Percentiles rank a stretch among this genome's conserved stretches.
Conservation (phyloP, 345 rosid species). For the Isatis tinctoria region DNA sequence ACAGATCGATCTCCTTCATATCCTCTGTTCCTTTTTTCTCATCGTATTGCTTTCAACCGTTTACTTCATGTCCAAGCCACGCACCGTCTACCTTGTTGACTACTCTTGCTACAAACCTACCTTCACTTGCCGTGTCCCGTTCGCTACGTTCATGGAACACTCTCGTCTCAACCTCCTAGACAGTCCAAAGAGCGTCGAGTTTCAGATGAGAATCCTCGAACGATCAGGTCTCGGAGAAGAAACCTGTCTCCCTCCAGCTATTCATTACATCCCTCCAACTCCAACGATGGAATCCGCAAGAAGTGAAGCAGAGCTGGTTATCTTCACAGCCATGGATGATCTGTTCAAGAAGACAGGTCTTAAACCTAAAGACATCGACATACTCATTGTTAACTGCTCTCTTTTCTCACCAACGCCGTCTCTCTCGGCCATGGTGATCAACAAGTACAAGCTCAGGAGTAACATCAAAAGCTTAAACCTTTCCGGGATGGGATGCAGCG, state of each 20-base stretch:
- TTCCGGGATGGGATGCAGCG: constrained; percentile 87
- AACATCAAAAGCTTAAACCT: constrained; percentile 74
- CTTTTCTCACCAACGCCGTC: constrained; percentile 76
- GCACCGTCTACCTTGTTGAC: constrained; percentile 54
- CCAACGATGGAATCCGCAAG: constrained; percentile 64
- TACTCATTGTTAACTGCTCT: constrained; percentile 69
- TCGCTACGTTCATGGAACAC: constrained; percentile 70
- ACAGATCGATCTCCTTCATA: constrained; percentile 41
- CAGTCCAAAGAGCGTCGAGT: constrained; percentile 55
- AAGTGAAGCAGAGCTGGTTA: constrained; percentile 57
- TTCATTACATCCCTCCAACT: constrained; percentile 73
- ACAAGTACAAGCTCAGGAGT: constrained; percentile 74
- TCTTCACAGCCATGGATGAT: constrained; percentile 67
- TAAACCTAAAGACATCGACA: constrained; percentile 63
- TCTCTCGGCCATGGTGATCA: constrained; percentile 69
- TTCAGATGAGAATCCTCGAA: constrained; percentile 62
- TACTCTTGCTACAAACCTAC: constrained; percentile 67
- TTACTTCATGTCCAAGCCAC: constrained; percentile 67
- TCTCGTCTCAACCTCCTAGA: constrained; percentile 37
- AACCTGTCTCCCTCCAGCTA: constrained; percentile 71
- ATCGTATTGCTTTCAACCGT: constrained; percentile 45
- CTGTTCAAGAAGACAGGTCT: constrained; percentile 61
- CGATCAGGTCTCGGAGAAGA: constrained; percentile 79
- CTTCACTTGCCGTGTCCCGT: constrained; percentile 55
- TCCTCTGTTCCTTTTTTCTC: constrained; percentile 42